Evolutionary conservation across 2,329 filamentous ascomycete genomes (phyloP).

Genomic region (Cephalotrichum gorgonifer): DNA sequence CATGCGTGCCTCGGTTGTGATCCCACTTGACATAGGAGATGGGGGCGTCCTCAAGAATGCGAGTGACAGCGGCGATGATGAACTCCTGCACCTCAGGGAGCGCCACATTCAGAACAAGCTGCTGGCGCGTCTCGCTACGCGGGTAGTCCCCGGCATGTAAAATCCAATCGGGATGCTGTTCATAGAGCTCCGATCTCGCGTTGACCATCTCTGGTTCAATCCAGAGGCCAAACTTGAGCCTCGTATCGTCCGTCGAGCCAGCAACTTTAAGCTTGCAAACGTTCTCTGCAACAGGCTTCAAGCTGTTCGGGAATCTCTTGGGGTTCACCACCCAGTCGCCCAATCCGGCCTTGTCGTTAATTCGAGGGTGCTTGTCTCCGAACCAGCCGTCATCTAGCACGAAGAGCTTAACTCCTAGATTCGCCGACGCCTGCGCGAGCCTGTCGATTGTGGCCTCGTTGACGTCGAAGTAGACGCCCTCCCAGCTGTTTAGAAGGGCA

Average conservation of each 20-base stretch:
- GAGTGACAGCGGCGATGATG: constrained; percentile 44
- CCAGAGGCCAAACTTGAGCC: constrained; percentile 54
- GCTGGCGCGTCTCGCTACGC: constrained; percentile 43
- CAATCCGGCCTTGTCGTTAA: constrained; percentile 45
- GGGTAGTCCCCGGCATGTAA: constrained; percentile 46
- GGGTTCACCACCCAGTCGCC: constrained; percentile 55
- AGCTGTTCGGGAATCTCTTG: constrained; percentile 45
- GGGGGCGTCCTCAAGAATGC: constrained; percentile 41
- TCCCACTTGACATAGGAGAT: constrained; percentile 59
- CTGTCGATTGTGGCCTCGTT: constrained; percentile 44
- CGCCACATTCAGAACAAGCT: constrained; percentile 52
- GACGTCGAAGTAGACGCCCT: constrained; percentile 48
- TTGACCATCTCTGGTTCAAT: constrained; percentile 61
- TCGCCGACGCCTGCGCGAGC: constrained; percentile 44
- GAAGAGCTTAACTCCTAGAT: constrained; percentile 50
- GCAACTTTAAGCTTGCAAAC: constrained; percentile 38
- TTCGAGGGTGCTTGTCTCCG: constrained; percentile 47
- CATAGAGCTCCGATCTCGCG: constrained; percentile 49
- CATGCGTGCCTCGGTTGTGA: constrained; percentile 55
- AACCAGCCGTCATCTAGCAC: constrained; percentile 62
- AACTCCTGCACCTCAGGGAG: constrained; percentile 53
- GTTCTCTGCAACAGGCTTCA: constrained; percentile 37
- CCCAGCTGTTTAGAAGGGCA: constrained; percentile 55
- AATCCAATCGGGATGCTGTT: constrained; percentile 53
- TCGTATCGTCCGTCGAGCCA: constrained; percentile 31